These are phyloP conservation scores for Neopestalotiopsis sp. DNA, from an alignment of 2,329 filamentous ascomycete genomes.

Conservation along the genomic window DNA sequence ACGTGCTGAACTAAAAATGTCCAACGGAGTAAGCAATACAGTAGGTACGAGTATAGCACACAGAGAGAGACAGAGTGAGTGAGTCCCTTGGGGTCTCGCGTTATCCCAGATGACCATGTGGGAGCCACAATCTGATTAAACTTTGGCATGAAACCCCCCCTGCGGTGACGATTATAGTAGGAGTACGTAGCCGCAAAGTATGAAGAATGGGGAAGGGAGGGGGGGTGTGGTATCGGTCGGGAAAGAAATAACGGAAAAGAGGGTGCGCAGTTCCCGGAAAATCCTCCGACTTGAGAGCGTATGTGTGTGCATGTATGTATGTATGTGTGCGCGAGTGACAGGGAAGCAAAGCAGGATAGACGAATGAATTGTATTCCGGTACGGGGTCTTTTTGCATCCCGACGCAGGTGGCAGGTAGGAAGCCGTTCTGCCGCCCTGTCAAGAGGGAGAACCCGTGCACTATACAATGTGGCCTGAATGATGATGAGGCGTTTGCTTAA, in stretches of 20 bases:
- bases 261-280: background rate
- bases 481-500: slow-evolving; percentile 3
- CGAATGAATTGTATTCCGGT: background rate
- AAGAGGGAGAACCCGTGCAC: slow-evolving; percentile 11
- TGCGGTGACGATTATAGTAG: background rate
- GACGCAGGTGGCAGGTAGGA: slow-evolving; percentile 1
- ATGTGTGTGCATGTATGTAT: background rate
- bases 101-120: slow-evolving; percentile 16
- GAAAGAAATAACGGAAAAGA: background rate
- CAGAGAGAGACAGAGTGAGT: too few species aligned
- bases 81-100: background rate
- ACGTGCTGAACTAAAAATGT: slow-evolving; percentile 5
- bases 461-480: slow-evolving; percentile 9
- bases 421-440: slow-evolving; percentile 9
- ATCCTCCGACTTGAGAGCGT: background rate
- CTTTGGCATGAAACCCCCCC: slow-evolving; percentile 16
- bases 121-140: slow-evolving; percentile 18
- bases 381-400: slow-evolving; percentile 2
- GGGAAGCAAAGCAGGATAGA: background rate
- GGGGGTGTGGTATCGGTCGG: background rate
- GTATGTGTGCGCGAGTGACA: background rate
- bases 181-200: background rate
- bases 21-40: background rate
- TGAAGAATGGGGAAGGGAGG: background rate
- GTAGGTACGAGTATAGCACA: background rate